Base-by-base conservation (phyloP, 139 green algal species). In the Closterium sp. region DNA sequence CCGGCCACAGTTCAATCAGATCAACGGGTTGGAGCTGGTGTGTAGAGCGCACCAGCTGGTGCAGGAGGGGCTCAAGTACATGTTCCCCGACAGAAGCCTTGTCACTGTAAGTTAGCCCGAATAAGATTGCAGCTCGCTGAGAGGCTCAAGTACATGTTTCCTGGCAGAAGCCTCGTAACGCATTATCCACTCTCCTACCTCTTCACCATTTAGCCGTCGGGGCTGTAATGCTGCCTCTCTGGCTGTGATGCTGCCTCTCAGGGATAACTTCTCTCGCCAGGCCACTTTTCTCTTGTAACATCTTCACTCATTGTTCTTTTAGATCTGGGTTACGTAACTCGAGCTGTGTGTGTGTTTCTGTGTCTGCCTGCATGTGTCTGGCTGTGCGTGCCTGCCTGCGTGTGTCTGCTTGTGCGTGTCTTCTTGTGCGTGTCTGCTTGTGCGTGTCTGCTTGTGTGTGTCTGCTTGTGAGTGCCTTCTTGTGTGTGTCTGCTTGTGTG, bases 61-160 rank as follows among this genome's bases (percentile, higher is more conserved):
- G 62, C 98, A 98, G 95, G 98, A 99, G 93, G 98, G 98, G 0
- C 94, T 99, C 17, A 99, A 99, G 94, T 99, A 99, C 96, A 99
- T 99, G 98, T 99, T 99, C 87, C 94, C 95, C 0, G 96, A 98
- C 21, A 94, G 95, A 50, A 96, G 89, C 0, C 93, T 99, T 13
- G 98, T 99, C 9, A 99, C 98, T 0, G 97, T 94, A 9, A 94
- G 88, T 42, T 21, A 88, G 4, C 13, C 87, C 22, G 13, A 62
- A n/a, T 86, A 4, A 4, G 22, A 5, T 9, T 86, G 4, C n/a
- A n/a, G n/a, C n/a, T n/a, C n/a, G n/a, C n/a, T n/a, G n/a, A n/a
- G n/a, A n/a, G n/a, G n/a, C n/a, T n/a, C n/a, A n/a, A n/a, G n/a
- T n/a, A n/a, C n/a, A n/a, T n/a, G n/a, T n/a, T n/a, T n/a, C n/a